These are phyloP conservation scores for Eucalyptus lansdowneana DNA, from an alignment of 345 rosid genomes.

Conservation along the genomic window DNA sequence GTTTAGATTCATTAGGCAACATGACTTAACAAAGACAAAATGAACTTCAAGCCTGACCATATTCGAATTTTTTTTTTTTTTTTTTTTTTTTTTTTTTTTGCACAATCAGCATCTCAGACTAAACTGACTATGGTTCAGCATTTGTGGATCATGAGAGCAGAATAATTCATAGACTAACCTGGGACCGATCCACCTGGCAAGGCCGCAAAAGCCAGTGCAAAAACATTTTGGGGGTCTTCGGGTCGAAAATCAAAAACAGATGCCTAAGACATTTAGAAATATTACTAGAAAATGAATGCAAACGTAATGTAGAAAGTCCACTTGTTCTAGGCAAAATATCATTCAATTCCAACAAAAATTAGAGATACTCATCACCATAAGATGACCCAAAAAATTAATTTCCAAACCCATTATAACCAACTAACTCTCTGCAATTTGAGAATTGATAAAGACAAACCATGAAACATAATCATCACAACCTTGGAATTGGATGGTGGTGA, in stretches of 20 bases:
- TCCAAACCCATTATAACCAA: not conserved
- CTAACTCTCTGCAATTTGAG: not conserved
- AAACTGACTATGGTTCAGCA: not conserved
- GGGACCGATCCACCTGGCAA: conserved; percentile 30
- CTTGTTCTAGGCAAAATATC: not conserved
- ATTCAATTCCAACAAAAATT: not conserved
- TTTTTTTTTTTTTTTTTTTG: not conserved
- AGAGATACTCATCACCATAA: not conserved
- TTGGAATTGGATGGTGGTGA: conserved; percentile 12
- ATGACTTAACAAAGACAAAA: not conserved
- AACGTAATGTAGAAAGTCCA: not conserved
- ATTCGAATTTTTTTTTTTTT: not conserved
- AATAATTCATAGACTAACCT: conserved; percentile 6
- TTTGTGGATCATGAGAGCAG: not conserved
- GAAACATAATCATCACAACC: conserved; percentile 3
- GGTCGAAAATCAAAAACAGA: conserved; percentile 47
- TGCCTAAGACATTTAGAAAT: not conserved
- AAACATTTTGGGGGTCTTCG: conserved; percentile 36
- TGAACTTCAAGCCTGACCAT: not conserved
- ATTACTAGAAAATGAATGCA: not conserved
- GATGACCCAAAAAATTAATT: not conserved
- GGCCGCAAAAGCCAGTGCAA: conserved; percentile 24
- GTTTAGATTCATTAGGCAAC: not conserved
- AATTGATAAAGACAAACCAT: not conserved
- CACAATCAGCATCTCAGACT: not conserved